Evolutionary conservation across 495 filamentous ascomycete species (phyloP).

Genomic region (Chaetomidium leptoderma): DNA sequence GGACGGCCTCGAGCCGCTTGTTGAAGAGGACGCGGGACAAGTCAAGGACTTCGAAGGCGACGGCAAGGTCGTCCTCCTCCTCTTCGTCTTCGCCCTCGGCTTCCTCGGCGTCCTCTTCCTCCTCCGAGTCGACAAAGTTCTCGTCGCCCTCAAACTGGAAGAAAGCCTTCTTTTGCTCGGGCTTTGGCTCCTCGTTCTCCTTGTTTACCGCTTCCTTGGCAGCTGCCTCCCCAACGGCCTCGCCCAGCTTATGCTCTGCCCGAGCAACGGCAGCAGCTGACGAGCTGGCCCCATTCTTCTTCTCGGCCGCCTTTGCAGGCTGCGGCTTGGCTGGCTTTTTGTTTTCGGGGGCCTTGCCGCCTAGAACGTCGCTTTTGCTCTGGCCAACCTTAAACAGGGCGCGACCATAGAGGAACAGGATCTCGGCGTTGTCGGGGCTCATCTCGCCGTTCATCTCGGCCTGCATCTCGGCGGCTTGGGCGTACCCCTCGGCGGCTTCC

Average conservation of each 20-base stretch:
- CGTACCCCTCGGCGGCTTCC: conserved; percentile 78
- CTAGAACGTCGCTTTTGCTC: conserved; percentile 89
- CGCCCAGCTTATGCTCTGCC: conserved; percentile 49
- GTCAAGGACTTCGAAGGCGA: conserved; percentile 89
- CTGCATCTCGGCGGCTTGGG: conserved; percentile 83
- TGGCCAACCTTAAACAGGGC: conserved; percentile 89
- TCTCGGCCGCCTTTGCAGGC: conserved; percentile 22
- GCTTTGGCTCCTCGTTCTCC: conserved; percentile 35
- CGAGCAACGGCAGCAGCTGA: conserved; percentile 16
- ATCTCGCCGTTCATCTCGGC: conserved; percentile 89
- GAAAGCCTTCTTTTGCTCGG: conserved; percentile 57
- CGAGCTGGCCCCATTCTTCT: conserved; percentile 28
- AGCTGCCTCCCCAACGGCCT: conserved; percentile 42
- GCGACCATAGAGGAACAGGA: conserved; percentile 90
- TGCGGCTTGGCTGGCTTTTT: conserved; percentile 48
- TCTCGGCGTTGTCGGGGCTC: conserved; percentile 80
- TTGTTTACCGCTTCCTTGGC: conserved; percentile 24
- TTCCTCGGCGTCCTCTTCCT: conserved; percentile 44
- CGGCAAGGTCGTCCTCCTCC: conserved; percentile 85
- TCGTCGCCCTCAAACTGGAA: conserved; percentile 95
- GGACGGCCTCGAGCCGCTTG: conserved; percentile 46
- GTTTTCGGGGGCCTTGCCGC: conserved; percentile 66
- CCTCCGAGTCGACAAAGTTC: conserved; percentile 80
- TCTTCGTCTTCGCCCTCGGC: conserved; percentile 47
- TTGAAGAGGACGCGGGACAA: conserved; percentile 76